phyloP scores from a whole-genome alignment of 768 basidiomycete species.

The Boletus coccyginus region DNA sequence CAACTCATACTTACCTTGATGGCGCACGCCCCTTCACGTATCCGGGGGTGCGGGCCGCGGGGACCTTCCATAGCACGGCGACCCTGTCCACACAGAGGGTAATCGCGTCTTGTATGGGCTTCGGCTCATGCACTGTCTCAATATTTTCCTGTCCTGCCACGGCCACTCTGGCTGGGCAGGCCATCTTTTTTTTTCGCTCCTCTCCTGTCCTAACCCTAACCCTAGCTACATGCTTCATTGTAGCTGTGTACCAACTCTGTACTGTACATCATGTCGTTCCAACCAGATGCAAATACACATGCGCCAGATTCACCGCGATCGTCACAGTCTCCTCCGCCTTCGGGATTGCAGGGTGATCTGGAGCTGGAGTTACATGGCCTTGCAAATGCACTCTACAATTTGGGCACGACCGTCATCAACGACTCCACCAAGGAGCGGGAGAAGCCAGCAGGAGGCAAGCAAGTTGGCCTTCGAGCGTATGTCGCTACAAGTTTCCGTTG shows the following conservation, averaged over 20 bases:
- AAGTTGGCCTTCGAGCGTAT: constrained; percentile 75
- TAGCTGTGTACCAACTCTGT: too few relatives aligned
- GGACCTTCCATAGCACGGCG: constrained; percentile 55
- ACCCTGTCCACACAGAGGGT: constrained; percentile 51
- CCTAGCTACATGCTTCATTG: constrained; percentile 22
- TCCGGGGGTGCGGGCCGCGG: constrained; percentile 55
- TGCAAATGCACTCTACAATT: constrained; percentile 74
- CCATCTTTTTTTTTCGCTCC: constrained; percentile 18
- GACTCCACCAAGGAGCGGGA: constrained; percentile 81
- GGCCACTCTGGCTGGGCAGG: constrained; percentile 42
- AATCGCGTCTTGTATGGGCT: constrained; percentile 49
- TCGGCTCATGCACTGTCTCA: constrained; percentile 75
- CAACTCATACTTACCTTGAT: constrained; percentile 62
- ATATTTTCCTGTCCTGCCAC: constrained; percentile 76
- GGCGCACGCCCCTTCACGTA: constrained; percentile 55
- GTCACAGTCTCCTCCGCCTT: constrained; percentile 70
- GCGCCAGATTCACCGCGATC: constrained; percentile 57
- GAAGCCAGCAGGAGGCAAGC: constrained; percentile 66
- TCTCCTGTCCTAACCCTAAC: constrained; percentile 38
- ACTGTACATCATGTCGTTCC: not conserved
- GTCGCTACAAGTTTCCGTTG: constrained; percentile 12
- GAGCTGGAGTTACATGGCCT: constrained; percentile 75
- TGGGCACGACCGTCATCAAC: constrained; percentile 80
- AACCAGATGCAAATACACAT: constrained; percentile 2
- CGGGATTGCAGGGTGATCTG: constrained; percentile 67